Evolutionary conservation across 2,329 filamentous ascomycete species (phyloP).

Genomic region (Exophiala viscosa): DNA sequence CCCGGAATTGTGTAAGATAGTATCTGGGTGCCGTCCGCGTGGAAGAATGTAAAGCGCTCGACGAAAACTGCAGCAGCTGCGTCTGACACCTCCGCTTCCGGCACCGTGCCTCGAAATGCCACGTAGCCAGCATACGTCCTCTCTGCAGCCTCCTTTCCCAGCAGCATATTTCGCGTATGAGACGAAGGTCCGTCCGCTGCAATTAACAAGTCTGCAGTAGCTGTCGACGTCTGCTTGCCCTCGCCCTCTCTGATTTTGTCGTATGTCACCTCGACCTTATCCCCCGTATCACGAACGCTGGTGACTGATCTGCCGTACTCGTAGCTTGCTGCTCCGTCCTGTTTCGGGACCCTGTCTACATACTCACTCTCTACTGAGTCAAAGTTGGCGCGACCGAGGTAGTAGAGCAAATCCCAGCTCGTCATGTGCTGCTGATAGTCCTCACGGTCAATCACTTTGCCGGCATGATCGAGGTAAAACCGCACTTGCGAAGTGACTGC

Average conservation of each 20-base stretch:
- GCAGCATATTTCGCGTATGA: slow-evolving; percentile 10
- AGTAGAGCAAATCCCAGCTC: slow-evolving; percentile 48
- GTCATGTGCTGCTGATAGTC: slow-evolving; percentile 44
- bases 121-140: slow-evolving; percentile 37
- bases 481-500: slow-evolving; percentile 4
- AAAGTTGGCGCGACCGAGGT: slow-evolving; percentile 45
- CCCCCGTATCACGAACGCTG: slow-evolving; percentile 4
- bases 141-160: slow-evolving; percentile 8
- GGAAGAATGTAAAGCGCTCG: slow-evolving; percentile 42
- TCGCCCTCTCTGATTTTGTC: slow-evolving; percentile 3
- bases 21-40: slow-evolving; percentile 38
- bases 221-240: slow-evolving; percentile 24
- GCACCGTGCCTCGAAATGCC: slow-evolving; percentile 42
- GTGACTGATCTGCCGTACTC: slow-evolving; percentile 17
- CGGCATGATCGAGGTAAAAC: slow-evolving; percentile 15
- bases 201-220: slow-evolving; percentile 20
- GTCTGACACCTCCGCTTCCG: slow-evolving; percentile 30
- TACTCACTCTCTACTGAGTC: slow-evolving; percentile 33
- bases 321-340: slow-evolving; percentile 9
- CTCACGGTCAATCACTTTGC: slow-evolving; percentile 14
- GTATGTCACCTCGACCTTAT: slow-evolving; percentile 16
- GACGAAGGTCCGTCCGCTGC: slow-evolving; percentile 20
- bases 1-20: slow-evolving; percentile 45
- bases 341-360: background rate
- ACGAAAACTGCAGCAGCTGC: slow-evolving; percentile 31